These are phyloP conservation scores for Pelargonium fulgidum DNA, from an alignment of 441 rosid genomes.

Conservation along the genomic window DNA sequence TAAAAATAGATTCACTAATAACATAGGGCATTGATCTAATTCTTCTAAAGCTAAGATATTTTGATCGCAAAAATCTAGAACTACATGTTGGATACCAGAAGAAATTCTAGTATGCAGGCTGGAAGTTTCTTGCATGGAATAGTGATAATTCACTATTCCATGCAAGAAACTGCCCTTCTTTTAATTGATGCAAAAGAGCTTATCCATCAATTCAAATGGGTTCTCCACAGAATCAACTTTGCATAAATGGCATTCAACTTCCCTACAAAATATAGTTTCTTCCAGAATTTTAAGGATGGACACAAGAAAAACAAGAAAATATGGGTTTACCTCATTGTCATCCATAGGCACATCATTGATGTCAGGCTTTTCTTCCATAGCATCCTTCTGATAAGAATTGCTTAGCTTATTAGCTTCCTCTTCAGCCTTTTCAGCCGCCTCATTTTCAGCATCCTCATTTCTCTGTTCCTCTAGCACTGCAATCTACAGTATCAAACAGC, in stretches of 20 bases:
- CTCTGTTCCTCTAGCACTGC: slow-evolving; percentile 68
- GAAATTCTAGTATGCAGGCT: no score
- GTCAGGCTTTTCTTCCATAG: slow-evolving; percentile 71
- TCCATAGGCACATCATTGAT: slow-evolving; percentile 70
- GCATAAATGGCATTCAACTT: neutral
- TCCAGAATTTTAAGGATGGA: neutral
- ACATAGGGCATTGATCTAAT: no score
- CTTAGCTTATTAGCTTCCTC: slow-evolving; percentile 42
- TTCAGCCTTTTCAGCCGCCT: slow-evolving; percentile 44
- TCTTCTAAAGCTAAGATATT: no score
- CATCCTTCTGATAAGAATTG: slow-evolving; percentile 28
- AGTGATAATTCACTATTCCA: neutral
- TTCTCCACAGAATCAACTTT: slow-evolving; percentile 7
- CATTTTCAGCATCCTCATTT: slow-evolving; percentile 43
- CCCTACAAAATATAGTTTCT: neutral
- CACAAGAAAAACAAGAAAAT: neutral
- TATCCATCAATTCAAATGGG: slow-evolving; percentile 8
- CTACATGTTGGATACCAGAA: neutral
- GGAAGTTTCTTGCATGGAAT: neutral
- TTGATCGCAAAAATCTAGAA: neutral
- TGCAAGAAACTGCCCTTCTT: neutral
- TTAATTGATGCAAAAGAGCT: neutral
- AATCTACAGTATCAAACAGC: slow-evolving; percentile 41
- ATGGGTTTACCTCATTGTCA: slow-evolving; percentile 51
- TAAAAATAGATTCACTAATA: slow-evolving; percentile 16